These are phyloP conservation scores for Aureobasidium subglaciale DNA, from an alignment of 2,329 filamentous ascomycete species.

Conservation along the genomic window DNA sequence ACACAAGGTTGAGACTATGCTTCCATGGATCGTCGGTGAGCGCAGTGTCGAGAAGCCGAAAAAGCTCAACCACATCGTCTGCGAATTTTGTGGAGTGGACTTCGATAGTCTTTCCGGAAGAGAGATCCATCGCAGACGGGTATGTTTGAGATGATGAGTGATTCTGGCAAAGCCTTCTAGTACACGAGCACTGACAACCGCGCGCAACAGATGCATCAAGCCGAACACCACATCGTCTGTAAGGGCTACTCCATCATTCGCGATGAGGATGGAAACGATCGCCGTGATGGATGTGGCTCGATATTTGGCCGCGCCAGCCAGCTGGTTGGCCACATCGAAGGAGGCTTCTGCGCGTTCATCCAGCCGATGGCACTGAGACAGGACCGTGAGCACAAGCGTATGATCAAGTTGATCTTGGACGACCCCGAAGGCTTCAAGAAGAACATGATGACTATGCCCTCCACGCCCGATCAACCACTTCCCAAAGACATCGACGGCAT, in stretches of 20 bases:
- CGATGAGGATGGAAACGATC: not conserved
- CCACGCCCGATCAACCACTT: not conserved
- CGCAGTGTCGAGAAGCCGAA: conserved; percentile 19
- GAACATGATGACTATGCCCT: conserved; percentile 16
- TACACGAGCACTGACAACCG: too few species aligned
- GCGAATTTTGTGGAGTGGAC: conserved; percentile 50
- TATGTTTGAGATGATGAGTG: conserved; percentile 26
- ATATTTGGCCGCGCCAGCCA: conserved; percentile 43
- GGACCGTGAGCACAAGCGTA: conserved; percentile 45
- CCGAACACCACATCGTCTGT: conserved; percentile 46
- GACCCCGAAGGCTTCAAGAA: conserved; percentile 22
- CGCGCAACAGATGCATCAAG: conserved; percentile 38
- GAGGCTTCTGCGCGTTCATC: conserved; percentile 43
- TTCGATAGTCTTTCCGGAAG: conserved; percentile 48
- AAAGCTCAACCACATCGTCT: conserved; percentile 40
- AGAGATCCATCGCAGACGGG: conserved; percentile 45
- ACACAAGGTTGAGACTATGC: conserved; percentile 31
- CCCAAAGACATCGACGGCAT: not conserved
- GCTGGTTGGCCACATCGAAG: conserved; percentile 50
- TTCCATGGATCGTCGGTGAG: conserved; percentile 19
- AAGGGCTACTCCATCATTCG: not conserved
- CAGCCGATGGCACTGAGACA: conserved; percentile 36
- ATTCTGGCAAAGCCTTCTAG: too few species aligned
- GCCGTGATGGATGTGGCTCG: conserved; percentile 33
- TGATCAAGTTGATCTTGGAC: conserved; percentile 34